Conservation (phyloP, 495 filamentous ascomycete species). For the Aspergillus sclerotiicarbonarius region DNA sequence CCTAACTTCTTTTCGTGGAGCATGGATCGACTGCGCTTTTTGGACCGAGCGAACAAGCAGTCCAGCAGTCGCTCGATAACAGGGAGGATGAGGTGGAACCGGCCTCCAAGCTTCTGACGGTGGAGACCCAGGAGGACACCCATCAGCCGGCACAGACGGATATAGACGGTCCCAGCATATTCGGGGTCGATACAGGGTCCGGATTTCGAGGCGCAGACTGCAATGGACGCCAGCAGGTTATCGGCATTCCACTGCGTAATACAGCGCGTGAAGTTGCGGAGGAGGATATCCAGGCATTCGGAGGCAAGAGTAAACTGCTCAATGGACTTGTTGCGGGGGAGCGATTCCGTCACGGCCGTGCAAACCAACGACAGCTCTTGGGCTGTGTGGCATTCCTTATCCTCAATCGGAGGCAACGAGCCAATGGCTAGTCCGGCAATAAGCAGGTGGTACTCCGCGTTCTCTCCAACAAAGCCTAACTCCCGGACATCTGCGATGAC, state of each 20-base stretch:
- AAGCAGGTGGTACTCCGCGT: slow-evolving; percentile 34
- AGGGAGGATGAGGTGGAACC: slow-evolving; percentile 66
- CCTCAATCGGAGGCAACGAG: slow-evolving; percentile 32
- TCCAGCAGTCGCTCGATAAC: slow-evolving; percentile 62
- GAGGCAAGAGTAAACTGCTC: slow-evolving; percentile 57
- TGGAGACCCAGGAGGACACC: slow-evolving; percentile 55
- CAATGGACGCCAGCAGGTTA: slow-evolving; percentile 55
- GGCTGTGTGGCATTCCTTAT: slow-evolving; percentile 38
- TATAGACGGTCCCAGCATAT: slow-evolving; percentile 55
- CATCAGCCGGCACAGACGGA: slow-evolving; percentile 58
- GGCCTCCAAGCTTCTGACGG: slow-evolving; percentile 64
- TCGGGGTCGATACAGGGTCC: slow-evolving; percentile 35
- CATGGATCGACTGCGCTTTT: slow-evolving; percentile 44
- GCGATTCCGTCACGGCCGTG: slow-evolving; percentile 29
- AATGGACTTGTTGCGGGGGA: slow-evolving; percentile 37
- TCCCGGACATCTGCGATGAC: slow-evolving; percentile 35
- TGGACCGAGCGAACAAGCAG: slow-evolving; percentile 58
- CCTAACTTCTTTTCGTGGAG: slow-evolving; percentile 19
- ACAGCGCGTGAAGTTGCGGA: slow-evolving; percentile 51
- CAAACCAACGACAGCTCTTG: slow-evolving; percentile 39
- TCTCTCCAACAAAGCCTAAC: slow-evolving; percentile 32
- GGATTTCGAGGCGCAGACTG: slow-evolving; percentile 47
- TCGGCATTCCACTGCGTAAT: slow-evolving; percentile 74
- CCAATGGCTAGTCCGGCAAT: slow-evolving; percentile 38
- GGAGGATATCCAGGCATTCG: slow-evolving; percentile 54